A percentile compares a stretch with the other conserved stretches of the same genome.
These are phyloP conservation scores for Scedosporium dehoogii DNA, from an alignment of 2,329 filamentous ascomycete species.

Conservation along the genomic window DNA sequence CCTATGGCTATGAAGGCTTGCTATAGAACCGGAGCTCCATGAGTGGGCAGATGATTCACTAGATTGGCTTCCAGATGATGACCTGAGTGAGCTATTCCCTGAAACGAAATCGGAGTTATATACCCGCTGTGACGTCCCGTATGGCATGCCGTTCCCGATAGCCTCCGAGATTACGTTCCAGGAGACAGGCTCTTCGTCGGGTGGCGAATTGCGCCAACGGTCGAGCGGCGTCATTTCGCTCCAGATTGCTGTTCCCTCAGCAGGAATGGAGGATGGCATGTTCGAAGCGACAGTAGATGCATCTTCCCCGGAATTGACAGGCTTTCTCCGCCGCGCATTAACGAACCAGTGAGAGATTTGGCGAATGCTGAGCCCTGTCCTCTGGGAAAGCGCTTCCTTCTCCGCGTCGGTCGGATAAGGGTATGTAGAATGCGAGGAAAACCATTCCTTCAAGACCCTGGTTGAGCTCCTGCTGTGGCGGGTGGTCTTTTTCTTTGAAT, in stretches of 20 bases:
- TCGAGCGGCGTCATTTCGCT: slow-evolving; percentile 11
- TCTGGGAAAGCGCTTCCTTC: slow-evolving; percentile 45
- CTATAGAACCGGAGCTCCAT: slow-evolving; percentile 19
- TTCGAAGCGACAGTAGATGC: slow-evolving; percentile 33
- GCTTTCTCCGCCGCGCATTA: slow-evolving; percentile 54
- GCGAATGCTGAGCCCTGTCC: slow-evolving; percentile 49
- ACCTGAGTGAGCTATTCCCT: slow-evolving; percentile 15
- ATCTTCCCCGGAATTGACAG: slow-evolving; percentile 24
- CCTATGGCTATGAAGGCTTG: slow-evolving; percentile 10
- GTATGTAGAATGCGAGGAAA: slow-evolving; percentile 48
- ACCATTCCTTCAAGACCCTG: slow-evolving; percentile 53
- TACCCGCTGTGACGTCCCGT: background rate
- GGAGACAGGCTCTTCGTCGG: slow-evolving; percentile 15
- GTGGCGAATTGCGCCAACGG: slow-evolving; percentile 13
- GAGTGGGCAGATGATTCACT: background rate
- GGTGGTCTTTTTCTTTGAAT: background rate
- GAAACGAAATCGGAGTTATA: background rate
- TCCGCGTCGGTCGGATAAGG: slow-evolving; percentile 59
- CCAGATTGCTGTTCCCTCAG: slow-evolving; percentile 24
- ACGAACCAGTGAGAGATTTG: slow-evolving; percentile 66
- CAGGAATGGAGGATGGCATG: slow-evolving; percentile 34
- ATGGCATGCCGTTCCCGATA: background rate
- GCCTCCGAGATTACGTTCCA: slow-evolving; percentile 14
- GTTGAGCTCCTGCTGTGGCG: slow-evolving; percentile 1
- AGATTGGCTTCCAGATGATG: slow-evolving; percentile 15